These are phyloP conservation scores for Fomitopsis pulvina DNA, from an alignment of 768 basidiomycete species.

Conservation along the genomic window DNA sequence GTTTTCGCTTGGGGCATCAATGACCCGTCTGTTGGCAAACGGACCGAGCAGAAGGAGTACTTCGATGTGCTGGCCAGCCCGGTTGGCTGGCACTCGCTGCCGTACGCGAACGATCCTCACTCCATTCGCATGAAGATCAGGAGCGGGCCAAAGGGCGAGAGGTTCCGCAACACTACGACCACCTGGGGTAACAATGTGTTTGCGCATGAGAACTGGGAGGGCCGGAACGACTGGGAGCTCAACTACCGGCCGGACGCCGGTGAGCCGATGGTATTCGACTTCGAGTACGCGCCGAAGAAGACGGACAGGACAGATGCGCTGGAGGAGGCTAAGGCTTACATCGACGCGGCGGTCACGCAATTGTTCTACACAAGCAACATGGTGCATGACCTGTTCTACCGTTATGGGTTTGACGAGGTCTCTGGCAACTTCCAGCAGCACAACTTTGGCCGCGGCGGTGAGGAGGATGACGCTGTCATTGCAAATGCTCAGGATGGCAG, in stretches of 20 bases:
- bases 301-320: constrained; percentile 50
- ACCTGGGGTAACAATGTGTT: constrained; percentile 91
- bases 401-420: constrained; percentile 83
- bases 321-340: constrained; percentile 71
- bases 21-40: constrained; percentile 70
- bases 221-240: constrained; percentile 51
- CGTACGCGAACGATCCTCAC: constrained; percentile 61
- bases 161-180: constrained; percentile 55
- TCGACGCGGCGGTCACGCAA: constrained; percentile 83
- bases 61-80: constrained; percentile 79
- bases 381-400: constrained; percentile 79
- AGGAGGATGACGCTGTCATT: constrained; percentile 85
- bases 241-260: constrained; percentile 81
- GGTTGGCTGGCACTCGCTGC: constrained; percentile 87
- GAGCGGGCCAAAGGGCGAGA: constrained; percentile 14
- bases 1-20: constrained; percentile 82
- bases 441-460: constrained; percentile 90
- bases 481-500: constrained; percentile 94
- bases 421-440: constrained; percentile 97
- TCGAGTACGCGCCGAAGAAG: constrained; percentile 61
- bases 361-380: constrained; percentile 84
- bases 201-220: constrained; percentile 92
- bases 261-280: constrained; percentile 53
- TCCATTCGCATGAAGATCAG: constrained; percentile 19
- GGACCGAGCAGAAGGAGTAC: constrained; percentile 53